Conservation (phyloP, 345 rosid genomes). For the Hypericum androsaemum region DNA sequence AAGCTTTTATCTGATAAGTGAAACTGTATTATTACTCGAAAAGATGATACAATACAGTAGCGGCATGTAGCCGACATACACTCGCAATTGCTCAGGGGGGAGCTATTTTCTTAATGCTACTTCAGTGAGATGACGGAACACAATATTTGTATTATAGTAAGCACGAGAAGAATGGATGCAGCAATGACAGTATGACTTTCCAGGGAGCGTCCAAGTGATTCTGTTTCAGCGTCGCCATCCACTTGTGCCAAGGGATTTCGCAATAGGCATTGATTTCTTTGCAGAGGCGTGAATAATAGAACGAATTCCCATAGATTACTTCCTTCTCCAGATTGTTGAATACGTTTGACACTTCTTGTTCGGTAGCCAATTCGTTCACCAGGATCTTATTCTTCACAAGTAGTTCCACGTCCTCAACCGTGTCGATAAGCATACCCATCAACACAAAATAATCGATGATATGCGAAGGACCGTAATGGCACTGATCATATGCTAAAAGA, state of each 20-base stretch:
- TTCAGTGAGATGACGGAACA: constrained; percentile 6
- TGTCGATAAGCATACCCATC: too few species aligned
- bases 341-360: neutral
- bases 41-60: too few species aligned
- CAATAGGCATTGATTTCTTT: neutral
- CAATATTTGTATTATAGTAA: neutral
- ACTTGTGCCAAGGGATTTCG: constrained; percentile 1
- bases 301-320: neutral
- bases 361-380: neutral
- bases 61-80: too few species aligned
- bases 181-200: constrained; percentile 4
- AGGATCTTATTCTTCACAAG: constrained; percentile 2
- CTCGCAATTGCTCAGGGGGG: too few species aligned
- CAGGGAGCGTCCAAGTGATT: too few species aligned
- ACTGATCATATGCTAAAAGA: constrained; percentile 13
- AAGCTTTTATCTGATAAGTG: too few species aligned
- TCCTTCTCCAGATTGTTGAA: neutral
- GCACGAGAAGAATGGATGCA: constrained; percentile 1
- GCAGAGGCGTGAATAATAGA: neutral
- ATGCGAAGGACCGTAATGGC: neutral
- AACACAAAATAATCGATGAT: too few species aligned
- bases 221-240: constrained; percentile 17
- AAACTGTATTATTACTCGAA: too few species aligned
- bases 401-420: constrained; percentile 1
- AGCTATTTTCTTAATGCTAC: too few species aligned